These are phyloP conservation scores for Boletales sp. DNA, from an alignment of 768 basidiomycete species.

Conservation along the genomic window DNA sequence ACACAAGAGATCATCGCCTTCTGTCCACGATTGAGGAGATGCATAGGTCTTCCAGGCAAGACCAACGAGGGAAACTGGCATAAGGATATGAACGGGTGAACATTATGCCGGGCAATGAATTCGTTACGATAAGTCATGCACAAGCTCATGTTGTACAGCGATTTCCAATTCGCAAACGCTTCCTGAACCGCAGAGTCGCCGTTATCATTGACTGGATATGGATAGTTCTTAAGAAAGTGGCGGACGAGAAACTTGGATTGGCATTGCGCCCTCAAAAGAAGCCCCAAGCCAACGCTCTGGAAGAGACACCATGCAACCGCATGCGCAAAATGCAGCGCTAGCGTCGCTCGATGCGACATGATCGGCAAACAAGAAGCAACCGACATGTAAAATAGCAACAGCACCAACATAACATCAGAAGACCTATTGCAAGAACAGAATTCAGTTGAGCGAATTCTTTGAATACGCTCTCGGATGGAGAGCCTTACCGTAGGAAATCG, in stretches of 20 bases:
- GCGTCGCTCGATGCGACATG: slow-evolving; percentile 44
- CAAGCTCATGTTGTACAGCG: slow-evolving; percentile 86
- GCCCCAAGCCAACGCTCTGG: slow-evolving; percentile 85
- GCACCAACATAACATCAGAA: slow-evolving; percentile 75
- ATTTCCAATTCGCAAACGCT: slow-evolving; percentile 95
- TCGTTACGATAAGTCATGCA: slow-evolving; percentile 89
- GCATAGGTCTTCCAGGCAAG: slow-evolving; percentile 90
- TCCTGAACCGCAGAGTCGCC: slow-evolving; percentile 82
- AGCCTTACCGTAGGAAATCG: slow-evolving; percentile 78
- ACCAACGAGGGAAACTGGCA: slow-evolving; percentile 74
- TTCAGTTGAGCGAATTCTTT: slow-evolving; percentile 19
- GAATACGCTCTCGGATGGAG: not conserved
- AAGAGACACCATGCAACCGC: slow-evolving; percentile 83
- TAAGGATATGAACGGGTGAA: not conserved
- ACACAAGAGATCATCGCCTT: slow-evolving; percentile 80
- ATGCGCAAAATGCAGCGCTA: slow-evolving; percentile 77
- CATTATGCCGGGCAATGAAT: not conserved
- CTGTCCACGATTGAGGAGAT: slow-evolving; percentile 79
- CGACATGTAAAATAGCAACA: slow-evolving; percentile 69
- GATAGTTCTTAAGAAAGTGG: slow-evolving; percentile 93
- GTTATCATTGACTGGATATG: slow-evolving; percentile 70
- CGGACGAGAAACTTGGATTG: slow-evolving; percentile 85
- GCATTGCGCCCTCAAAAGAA: slow-evolving; percentile 81
- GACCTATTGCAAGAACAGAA: slow-evolving; percentile 47
- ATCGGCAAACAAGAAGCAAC: slow-evolving; percentile 56